A percentile compares a stretch with the other conserved stretches of the same genome.
phyloP scores from a whole-genome alignment of 352 stramenopile species.

The Phytophthora fragariae region DNA sequence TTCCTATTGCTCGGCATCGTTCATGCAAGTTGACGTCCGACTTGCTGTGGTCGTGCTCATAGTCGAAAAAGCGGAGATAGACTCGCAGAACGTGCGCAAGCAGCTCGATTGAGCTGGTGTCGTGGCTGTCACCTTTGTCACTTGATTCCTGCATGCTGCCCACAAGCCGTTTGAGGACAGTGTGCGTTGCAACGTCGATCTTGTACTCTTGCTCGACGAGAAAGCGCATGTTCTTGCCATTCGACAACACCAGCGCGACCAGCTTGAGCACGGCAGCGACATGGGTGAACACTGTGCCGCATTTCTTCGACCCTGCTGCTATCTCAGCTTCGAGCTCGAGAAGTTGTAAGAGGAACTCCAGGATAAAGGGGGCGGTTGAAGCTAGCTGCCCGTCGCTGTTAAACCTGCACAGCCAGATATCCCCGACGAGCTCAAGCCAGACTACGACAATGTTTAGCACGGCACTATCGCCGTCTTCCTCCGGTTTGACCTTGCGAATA shows the following conservation, averaged over 20 bases:
- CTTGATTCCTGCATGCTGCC: not conserved
- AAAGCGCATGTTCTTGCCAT: slow-evolving; percentile 34
- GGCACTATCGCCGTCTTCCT: slow-evolving; percentile 14
- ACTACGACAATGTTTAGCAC: slow-evolving; percentile 17
- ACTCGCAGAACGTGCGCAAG: slow-evolving; percentile 30
- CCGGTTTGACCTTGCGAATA: not conserved
- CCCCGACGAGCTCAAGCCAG: slow-evolving; percentile 41
- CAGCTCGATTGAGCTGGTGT: slow-evolving; percentile 17
- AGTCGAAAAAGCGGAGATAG: slow-evolving; percentile 35
- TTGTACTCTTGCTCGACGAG: slow-evolving; percentile 18
- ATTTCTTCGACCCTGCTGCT: not conserved
- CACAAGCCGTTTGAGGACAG: slow-evolving; percentile 18
- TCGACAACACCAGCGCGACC: slow-evolving; percentile 33
- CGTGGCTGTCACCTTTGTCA: not conserved
- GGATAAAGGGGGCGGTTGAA: slow-evolving; percentile 14
- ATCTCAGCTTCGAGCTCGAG: slow-evolving; percentile 19
- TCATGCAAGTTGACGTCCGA: slow-evolving; percentile 23
- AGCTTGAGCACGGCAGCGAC: slow-evolving; percentile 24
- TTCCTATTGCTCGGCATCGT: slow-evolving; percentile 30
- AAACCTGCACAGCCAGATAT: slow-evolving; percentile 44
- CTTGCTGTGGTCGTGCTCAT: slow-evolving; percentile 9
- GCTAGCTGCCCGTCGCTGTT: slow-evolving; percentile 43
- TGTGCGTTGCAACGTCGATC: slow-evolving; percentile 24
- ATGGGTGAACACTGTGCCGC: slow-evolving; percentile 5
- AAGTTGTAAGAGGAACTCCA: slow-evolving; percentile 29